Evolutionary conservation across 179 eudicot genomes (phyloP).

Genomic region (Gypsophila paniculata): DNA sequence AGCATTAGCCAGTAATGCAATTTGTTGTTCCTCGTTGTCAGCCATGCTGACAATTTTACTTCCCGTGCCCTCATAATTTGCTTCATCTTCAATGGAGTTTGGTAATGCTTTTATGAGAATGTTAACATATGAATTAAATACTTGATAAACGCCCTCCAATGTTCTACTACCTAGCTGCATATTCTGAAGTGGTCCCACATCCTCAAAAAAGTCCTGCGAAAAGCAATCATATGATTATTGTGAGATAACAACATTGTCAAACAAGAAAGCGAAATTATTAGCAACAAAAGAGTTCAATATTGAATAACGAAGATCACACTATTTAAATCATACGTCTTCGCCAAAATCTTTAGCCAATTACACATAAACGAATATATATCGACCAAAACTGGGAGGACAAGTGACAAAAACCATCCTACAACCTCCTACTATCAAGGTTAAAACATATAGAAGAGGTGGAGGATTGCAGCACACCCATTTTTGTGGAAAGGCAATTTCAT

Average conservation of each 20-base stretch:
- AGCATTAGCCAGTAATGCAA: conserved; percentile 92
- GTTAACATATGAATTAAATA: conserved; percentile 64
- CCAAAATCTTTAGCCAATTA: not conserved
- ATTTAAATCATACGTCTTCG: not conserved
- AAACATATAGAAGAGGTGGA: not conserved
- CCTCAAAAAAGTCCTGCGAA: conserved; percentile 84
- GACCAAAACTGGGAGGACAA: not conserved
- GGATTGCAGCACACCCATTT: not conserved
- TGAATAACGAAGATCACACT: not conserved
- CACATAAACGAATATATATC: not conserved
- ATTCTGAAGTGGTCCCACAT: conserved; percentile 83
- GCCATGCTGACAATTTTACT: conserved; percentile 87
- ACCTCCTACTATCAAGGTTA: not conserved
- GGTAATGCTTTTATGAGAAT: conserved; percentile 94
- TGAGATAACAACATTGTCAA: conserved; percentile 2
- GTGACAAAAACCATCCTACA: not conserved
- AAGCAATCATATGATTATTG: not conserved
- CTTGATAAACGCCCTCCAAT: conserved; percentile 82
- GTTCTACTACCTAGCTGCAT: conserved; percentile 89
- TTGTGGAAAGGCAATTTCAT: not conserved
- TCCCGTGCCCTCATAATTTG: conserved; percentile 61
- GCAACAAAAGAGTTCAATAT: not conserved
- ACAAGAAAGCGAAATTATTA: not conserved
- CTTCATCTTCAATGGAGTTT: conserved; percentile 76
- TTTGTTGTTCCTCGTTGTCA: conserved; percentile 83